Base-by-base conservation (phyloP, 352 stramenopile genomes). In the Phytophthora podocarpi region DNA sequence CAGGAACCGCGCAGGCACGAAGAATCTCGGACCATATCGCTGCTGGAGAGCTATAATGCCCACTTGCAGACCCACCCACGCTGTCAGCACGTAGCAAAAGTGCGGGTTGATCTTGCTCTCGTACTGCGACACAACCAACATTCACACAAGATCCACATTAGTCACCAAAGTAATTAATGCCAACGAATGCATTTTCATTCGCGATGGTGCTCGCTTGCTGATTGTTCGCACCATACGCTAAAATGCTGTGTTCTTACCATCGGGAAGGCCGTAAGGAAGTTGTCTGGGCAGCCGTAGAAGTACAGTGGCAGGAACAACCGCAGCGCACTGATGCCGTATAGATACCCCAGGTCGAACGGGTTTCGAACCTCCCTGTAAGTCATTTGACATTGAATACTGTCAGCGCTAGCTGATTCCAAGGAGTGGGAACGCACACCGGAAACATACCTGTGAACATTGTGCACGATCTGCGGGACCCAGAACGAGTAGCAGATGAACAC, bases 401-500 rank as follows among this genome's bases (percentile, higher is more conserved):
- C 42, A 62, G 13, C 13, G 46, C 27, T 24, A 46, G 23, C 23
- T 15, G 26, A 46, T 18, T 37, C 23, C 9, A 54, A n/a, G 24
- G 8, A 41, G 3, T 35, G 48, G 27, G 20, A 15, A 26, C 5
- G n/a, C 6, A 41, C 31, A 52, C 10, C 20, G 9, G 26, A 46
- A 47, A 50, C 65, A 24, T 66, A 92, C 78, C 91, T 91, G 41
- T 96, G 82, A 7, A 98, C 87, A 69, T 99, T 99, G 59, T 96
- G 82, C 32, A 98, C 79, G 48, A 99, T 99, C 76, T 99, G 97
- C 18, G 97, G 97, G 10, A 99, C 77, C 97, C 97, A 99, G 76
- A 99, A 99, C 18, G 94, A 98, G 65, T 98, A 99, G 66, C 97
- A 88, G 11, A 98, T 54, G 49, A 99, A 85, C 2, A 98, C 82